These are phyloP conservation scores for Brassica nigra DNA, from an alignment of 345 rosid genomes.

Conservation along the genomic window DNA sequence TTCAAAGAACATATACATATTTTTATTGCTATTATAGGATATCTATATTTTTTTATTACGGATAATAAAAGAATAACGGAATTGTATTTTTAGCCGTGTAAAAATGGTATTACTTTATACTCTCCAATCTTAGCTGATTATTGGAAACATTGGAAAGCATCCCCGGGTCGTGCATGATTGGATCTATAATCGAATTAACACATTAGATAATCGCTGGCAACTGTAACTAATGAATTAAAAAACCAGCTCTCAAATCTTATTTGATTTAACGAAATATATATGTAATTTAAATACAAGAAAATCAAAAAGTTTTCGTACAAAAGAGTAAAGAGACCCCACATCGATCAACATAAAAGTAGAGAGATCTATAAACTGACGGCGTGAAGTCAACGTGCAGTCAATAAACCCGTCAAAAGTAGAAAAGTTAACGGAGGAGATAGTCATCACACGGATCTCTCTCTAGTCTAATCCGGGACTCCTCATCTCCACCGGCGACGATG, in stretches of 20 bases:
- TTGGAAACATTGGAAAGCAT: not conserved
- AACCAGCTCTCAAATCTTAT: not conserved
- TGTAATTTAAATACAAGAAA: conserved; percentile 4
- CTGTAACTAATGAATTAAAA: not conserved
- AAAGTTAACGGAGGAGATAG: conserved; percentile 37
- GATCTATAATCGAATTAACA: not conserved
- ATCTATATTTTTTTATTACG: not conserved
- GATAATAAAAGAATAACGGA: not conserved
- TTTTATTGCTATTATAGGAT: not conserved
- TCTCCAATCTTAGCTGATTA: not conserved
- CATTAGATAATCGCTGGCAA: not conserved
- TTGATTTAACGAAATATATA: not conserved
- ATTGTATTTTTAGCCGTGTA: not conserved
- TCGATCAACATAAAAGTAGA: conserved; percentile 14
- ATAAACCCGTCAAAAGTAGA: conserved; percentile 30
- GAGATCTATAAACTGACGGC: conserved; percentile 37
- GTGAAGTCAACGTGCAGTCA: conserved; percentile 40
- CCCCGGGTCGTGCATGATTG: not conserved
- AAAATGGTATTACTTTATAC: not conserved
- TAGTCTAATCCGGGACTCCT: conserved; percentile 40
- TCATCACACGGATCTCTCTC: conserved; percentile 30
- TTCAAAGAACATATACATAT: not conserved
- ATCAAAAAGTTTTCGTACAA: conserved; percentile 3
- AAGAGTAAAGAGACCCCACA: conserved; percentile 10
- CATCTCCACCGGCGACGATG: conserved; percentile 19